Conservation (phyloP, 441 rosid species). For the Erysimum cheiri region DNA sequence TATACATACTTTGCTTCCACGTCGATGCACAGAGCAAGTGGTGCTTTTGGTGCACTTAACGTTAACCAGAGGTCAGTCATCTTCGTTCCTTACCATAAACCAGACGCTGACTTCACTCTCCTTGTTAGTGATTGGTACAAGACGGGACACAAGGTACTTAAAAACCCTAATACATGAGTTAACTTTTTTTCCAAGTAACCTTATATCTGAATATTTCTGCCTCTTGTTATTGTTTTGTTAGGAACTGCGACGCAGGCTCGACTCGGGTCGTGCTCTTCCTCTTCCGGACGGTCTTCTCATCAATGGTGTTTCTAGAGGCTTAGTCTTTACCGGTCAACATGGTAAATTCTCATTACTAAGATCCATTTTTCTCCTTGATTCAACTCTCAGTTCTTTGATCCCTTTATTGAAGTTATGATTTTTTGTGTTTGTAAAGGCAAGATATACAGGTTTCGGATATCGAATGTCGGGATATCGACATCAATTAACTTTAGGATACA, state of each 20-base stretch:
- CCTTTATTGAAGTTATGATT: background rate
- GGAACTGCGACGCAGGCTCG: slow-evolving; percentile 55
- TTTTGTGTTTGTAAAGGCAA: slow-evolving; percentile 47
- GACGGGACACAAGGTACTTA: slow-evolving; percentile 55
- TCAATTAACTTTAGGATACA: slow-evolving; percentile 87
- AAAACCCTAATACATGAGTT: background rate
- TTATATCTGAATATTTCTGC: background rate
- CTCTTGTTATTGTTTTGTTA: slow-evolving; percentile 29
- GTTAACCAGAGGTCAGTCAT: slow-evolving; percentile 59
- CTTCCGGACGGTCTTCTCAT: slow-evolving; percentile 72
- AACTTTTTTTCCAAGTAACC: slow-evolving; percentile 15
- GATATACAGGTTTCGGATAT: slow-evolving; percentile 65
- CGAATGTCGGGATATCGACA: slow-evolving; percentile 71
- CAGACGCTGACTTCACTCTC: slow-evolving; percentile 61
- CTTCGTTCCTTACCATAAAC: slow-evolving; percentile 62
- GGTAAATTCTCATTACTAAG: slow-evolving; percentile 47
- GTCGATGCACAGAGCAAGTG: slow-evolving; percentile 66
- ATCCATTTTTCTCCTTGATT: background rate
- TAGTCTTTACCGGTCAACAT: slow-evolving; percentile 55
- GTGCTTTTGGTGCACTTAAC: slow-evolving; percentile 75
- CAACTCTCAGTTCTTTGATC: background rate
- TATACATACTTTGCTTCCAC: slow-evolving; percentile 72
- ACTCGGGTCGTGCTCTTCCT: slow-evolving; percentile 58
- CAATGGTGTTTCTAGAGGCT: slow-evolving; percentile 52
- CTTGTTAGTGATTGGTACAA: slow-evolving; percentile 73